These are phyloP conservation scores for Aureobasidium melanogenum DNA, from an alignment of 2,329 filamentous ascomycete genomes.

Conservation along the genomic window DNA sequence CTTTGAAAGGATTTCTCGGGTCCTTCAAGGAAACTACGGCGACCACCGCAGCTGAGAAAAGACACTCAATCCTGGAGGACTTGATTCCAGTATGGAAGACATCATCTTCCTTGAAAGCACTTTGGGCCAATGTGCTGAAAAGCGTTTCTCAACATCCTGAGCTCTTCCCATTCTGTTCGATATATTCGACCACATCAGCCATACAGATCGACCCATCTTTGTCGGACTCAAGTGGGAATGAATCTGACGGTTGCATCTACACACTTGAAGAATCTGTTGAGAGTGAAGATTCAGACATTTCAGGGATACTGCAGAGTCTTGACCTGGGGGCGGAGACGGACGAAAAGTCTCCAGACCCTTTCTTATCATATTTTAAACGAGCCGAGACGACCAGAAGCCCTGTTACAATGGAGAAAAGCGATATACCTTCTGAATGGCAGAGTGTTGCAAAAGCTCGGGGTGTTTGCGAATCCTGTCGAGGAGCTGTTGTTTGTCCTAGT, in stretches of 20 bases:
- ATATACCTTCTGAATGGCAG: background rate
- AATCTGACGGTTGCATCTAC: background rate
- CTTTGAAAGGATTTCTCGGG: background rate
- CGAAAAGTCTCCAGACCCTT: background rate
- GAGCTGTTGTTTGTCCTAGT: background rate
- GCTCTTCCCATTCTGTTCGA: background rate
- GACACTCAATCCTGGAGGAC: background rate
- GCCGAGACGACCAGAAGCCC: background rate
- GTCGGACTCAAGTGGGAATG: background rate
- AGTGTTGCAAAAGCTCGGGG: background rate
- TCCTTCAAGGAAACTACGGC: background rate
- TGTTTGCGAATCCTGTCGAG: background rate
- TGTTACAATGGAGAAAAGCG: background rate
- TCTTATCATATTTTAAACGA: background rate
- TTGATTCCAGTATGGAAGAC: background rate
- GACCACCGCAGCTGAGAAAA: background rate
- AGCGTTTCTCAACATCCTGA: background rate
- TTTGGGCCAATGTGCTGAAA: background rate
- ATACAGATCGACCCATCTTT: background rate
- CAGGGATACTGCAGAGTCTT: background rate
- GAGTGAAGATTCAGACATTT: no score
- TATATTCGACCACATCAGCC: background rate
- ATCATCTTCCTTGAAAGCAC: background rate
- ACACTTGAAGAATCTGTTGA: background rate
- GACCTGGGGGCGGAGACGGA: background rate